These are phyloP conservation scores for Trichomonascaceae sp. DNA, from an alignment of 1,139 yeast genomes.

Conservation along the genomic window DNA sequence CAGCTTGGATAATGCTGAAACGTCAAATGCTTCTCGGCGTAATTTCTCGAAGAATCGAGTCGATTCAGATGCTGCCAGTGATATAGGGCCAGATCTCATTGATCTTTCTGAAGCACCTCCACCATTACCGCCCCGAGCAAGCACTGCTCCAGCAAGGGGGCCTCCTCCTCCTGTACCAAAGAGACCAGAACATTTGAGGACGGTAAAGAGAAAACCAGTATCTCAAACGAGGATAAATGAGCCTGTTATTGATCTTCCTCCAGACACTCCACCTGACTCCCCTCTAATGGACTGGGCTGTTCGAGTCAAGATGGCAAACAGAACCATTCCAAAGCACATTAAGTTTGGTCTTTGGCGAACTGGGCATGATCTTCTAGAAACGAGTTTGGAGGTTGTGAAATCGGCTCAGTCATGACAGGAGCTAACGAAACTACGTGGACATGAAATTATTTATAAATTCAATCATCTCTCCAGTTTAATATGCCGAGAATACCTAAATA, in stretches of 20 bases:
- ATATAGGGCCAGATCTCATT: conserved; percentile 16
- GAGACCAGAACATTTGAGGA: conserved; percentile 16
- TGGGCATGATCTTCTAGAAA: conserved; percentile 31
- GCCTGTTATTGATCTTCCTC: conserved; percentile 8
- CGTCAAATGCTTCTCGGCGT: conserved; percentile 7
- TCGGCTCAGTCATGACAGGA: not conserved
- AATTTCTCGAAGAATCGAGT: not conserved
- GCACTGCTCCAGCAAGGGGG: conserved; percentile 11
- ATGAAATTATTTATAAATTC: not conserved
- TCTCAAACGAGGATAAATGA: not conserved
- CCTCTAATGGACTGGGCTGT: conserved; percentile 32
- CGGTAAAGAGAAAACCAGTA: conserved; percentile 3
- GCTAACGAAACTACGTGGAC: not conserved
- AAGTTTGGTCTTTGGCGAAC: conserved; percentile 33
- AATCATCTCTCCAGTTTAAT: not conserved
- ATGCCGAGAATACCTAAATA: not conserved
- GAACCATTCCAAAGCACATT: conserved; percentile 28
- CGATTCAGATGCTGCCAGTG: conserved; percentile 7
- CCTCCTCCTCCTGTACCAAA: conserved; percentile 26
- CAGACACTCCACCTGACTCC: conserved; percentile 6
- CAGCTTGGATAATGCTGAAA: conserved; percentile 13
- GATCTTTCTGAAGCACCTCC: conserved; percentile 18
- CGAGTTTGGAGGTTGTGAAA: conserved; percentile 13
- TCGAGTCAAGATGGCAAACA: conserved; percentile 35
- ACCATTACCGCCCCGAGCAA: conserved; percentile 12